Percentiles rank a stretch among this genome's conserved stretches.
Conservation (phyloP, 2,329 filamentous ascomycete species). For the Diaporthe sp. region DNA sequence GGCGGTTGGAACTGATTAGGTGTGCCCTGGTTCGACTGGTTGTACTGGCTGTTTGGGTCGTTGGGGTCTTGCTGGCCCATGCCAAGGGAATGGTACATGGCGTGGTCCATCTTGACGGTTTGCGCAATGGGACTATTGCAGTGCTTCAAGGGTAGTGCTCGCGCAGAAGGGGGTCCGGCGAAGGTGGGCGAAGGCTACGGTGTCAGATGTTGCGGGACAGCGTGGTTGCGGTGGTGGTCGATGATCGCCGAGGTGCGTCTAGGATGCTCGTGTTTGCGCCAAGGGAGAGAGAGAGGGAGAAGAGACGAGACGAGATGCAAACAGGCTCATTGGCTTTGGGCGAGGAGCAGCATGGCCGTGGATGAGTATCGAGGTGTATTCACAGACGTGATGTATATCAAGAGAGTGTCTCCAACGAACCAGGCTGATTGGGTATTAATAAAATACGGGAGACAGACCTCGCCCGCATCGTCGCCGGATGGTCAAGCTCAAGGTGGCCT, state of each 20-base stretch:
- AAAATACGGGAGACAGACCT: background rate
- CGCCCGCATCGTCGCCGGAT: background rate
- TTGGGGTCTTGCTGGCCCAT: slow-evolving; percentile 67
- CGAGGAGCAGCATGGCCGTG: slow-evolving; percentile 20
- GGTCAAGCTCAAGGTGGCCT: slow-evolving; percentile 39
- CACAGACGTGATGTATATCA: slow-evolving; percentile 5
- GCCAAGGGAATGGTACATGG: slow-evolving; percentile 66
- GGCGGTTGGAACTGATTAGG: slow-evolving; percentile 66
- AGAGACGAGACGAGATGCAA: background rate
- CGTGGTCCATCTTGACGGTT: slow-evolving; percentile 54
- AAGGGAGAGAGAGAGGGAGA: slow-evolving; percentile 13
- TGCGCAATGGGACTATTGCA: background rate
- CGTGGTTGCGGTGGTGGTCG: background rate
- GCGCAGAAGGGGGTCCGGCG: background rate
- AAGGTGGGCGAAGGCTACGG: background rate
- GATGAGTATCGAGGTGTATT: background rate
- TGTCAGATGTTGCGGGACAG: background rate
- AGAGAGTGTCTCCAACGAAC: background rate
- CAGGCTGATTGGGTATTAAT: slow-evolving; percentile 23
- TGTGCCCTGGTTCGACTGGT: slow-evolving; percentile 56
- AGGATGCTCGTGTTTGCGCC: slow-evolving; percentile 21
- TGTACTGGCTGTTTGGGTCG: slow-evolving; percentile 57
- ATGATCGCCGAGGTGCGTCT: slow-evolving; percentile 15
- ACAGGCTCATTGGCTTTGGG: background rate
- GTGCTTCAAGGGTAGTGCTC: background rate